Evolutionary conservation across 805 yeast species (phyloP).

Genomic region (Dipodascus geniculatus): DNA sequence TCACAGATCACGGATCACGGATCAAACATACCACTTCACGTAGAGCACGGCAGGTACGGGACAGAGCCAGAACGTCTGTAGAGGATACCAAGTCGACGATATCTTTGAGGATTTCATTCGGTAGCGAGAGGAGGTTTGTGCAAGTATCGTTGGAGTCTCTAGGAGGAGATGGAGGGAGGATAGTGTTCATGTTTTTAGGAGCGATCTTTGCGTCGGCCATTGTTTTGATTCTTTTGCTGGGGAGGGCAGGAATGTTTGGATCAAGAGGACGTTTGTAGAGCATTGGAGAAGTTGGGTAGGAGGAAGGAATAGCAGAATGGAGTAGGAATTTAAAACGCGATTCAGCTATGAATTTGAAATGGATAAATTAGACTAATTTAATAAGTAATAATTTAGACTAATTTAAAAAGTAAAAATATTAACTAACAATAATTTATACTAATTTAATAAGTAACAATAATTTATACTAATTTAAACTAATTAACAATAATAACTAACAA

Average conservation of each 20-base stretch:
- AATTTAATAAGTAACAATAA: no score
- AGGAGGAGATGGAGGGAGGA: background rate
- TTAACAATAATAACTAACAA: no score
- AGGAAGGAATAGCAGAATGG: background rate
- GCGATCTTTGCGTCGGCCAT: background rate
- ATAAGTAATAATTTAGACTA: no score
- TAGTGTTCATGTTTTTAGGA: background rate
- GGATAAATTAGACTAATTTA: no score
- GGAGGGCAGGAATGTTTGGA: background rate
- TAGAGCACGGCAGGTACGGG: background rate
- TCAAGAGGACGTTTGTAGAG: background rate
- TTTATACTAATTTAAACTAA: no score
- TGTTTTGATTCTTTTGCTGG: background rate
- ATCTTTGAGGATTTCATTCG: background rate
- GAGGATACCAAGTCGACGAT: background rate
- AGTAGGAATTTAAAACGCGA: background rate
- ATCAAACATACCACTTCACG: background rate
- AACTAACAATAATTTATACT: no score
- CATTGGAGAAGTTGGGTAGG: background rate
- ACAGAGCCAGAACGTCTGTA: background rate
- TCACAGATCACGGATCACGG: no score
- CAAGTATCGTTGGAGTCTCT: background rate
- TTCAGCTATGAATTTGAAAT: no score
- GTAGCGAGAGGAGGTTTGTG: background rate
- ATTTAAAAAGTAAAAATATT: no score